Evolutionary conservation across 1,284 basidiomycete genomes (phyloP), one percentile per base, ranked within the genome.

Genomic region (Pascua sp.): DNA sequence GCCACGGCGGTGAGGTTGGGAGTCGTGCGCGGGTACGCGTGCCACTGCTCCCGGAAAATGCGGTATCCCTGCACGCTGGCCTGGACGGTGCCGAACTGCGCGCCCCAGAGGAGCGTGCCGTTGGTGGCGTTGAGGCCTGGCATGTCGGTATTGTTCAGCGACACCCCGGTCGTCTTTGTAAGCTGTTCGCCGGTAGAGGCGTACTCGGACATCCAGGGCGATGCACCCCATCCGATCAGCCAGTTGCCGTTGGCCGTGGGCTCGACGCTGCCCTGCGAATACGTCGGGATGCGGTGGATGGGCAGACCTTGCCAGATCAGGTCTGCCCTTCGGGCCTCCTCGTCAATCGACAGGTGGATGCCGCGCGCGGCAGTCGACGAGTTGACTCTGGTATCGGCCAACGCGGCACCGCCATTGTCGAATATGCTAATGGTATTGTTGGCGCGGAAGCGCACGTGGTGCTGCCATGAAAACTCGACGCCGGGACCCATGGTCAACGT

Each of bases 61-160:
- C 72, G 67, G 55, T 75, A 76, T 11, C 59, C 47, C 47, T 70
- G 67, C 10, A 70, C 64, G 42, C 62, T 60, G 9, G 60, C 61
- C n/a, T n/a, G n/a, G n/a, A n/a, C n/a, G 5, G 64, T 55, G 16
- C 68, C 72, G 38, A 73, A 71, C 43, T 70, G 67, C 12, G 61
- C 66, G 11, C 64, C 53, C 59, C 67, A 72, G 4, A 71, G 47
- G 5, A 68, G 47, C 9, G 60, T 63, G 9, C 69, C 73, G 43
- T 61, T 50, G 2, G 61, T 11, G n/a, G n/a, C n/a, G n/a, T n/a
- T n/a, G n/a, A n/a, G n/a, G n/a, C n/a, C n/a, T n/a, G n/a, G n/a
- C n/a, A n/a, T n/a, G n/a, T n/a, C n/a, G n/a, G n/a, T n/a, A n/a
- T n/a, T n/a, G n/a, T n/a, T n/a, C n/a, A n/a, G n/a, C n/a, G n/a